These are phyloP conservation scores for Ceriops zippeliana DNA, from an alignment of 345 rosid species.

Conservation along the genomic window DNA sequence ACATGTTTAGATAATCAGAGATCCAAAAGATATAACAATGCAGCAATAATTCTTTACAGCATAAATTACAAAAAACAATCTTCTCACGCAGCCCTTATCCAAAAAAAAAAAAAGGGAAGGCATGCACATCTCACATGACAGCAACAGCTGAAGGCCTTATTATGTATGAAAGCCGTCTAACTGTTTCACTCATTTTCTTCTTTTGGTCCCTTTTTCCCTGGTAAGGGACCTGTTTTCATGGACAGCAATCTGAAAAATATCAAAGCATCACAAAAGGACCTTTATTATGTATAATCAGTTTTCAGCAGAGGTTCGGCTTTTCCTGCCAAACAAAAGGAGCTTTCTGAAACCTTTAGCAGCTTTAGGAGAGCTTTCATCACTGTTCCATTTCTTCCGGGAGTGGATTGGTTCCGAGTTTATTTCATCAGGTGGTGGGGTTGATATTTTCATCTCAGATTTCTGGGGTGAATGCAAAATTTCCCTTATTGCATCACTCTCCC, in stretches of 20 bases:
- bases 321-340: slow-evolving; percentile 84
- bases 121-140: slow-evolving; percentile 17
- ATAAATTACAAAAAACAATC: slow-evolving; percentile 18
- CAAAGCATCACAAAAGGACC: background rate
- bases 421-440: slow-evolving; percentile 61
- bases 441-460: slow-evolving; percentile 51
- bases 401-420: slow-evolving; percentile 42
- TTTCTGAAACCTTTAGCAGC: slow-evolving; percentile 78
- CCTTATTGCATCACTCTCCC: slow-evolving; percentile 18
- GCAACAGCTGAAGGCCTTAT: slow-evolving; percentile 38
- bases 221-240: background rate
- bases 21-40: slow-evolving; percentile 4
- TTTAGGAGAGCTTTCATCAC: slow-evolving; percentile 63
- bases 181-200: background rate
- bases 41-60: slow-evolving; percentile 16
- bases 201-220: background rate
- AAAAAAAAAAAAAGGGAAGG: too few relatives aligned
- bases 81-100: too few relatives aligned
- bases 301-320: slow-evolving; percentile 27
- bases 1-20: background rate
- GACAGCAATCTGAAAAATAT: background rate
- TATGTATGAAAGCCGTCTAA: slow-evolving; percentile 14
- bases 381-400: slow-evolving; percentile 86
- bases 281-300: slow-evolving; percentile 12
- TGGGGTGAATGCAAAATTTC: slow-evolving; percentile 29